These are phyloP conservation scores for Hypoxylon cercidicola DNA, from an alignment of 495 filamentous ascomycete species.

Conservation along the genomic window DNA sequence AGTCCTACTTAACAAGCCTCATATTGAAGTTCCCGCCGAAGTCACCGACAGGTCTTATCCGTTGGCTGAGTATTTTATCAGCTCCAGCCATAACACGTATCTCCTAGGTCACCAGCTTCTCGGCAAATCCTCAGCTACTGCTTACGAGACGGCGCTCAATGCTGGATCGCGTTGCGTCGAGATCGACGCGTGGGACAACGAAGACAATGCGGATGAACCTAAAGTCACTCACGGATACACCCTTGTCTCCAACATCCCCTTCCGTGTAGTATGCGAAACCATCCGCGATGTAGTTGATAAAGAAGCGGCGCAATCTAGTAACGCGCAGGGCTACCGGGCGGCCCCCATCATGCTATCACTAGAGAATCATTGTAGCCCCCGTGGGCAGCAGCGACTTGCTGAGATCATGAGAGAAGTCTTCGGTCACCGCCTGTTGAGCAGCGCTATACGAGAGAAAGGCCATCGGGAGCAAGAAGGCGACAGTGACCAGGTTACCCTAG, in stretches of 20 bases:
- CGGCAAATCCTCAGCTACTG: conserved; percentile 56
- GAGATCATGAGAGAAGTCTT: conserved; percentile 66
- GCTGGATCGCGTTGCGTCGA: conserved; percentile 66
- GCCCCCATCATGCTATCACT: conserved; percentile 64
- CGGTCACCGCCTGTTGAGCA: conserved; percentile 60
- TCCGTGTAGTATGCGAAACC: conserved; percentile 62
- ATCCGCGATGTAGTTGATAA: conserved; percentile 61
- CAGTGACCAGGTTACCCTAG: conserved; percentile 55
- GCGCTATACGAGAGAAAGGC: conserved; percentile 56
- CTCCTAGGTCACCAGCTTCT: conserved; percentile 64
- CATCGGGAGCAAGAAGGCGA: conserved; percentile 51
- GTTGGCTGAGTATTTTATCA: conserved; percentile 66
- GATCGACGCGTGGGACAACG: conserved; percentile 67
- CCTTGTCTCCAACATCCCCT: conserved; percentile 63
- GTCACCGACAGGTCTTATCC: conserved; percentile 58
- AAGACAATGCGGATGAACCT: conserved; percentile 58
- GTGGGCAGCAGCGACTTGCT: conserved; percentile 60
- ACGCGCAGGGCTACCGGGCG: conserved; percentile 47
- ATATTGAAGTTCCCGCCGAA: conserved; percentile 55
- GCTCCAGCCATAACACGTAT: conserved; percentile 62
- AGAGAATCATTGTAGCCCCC: conserved; percentile 62
- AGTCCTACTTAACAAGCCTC: conserved; percentile 54
- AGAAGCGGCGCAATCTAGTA: conserved; percentile 48
- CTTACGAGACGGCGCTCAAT: conserved; percentile 60
- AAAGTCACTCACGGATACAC: conserved; percentile 68